Conservation (phyloP, 306 rosid genomes). For the Adenanthera pavonina region DNA sequence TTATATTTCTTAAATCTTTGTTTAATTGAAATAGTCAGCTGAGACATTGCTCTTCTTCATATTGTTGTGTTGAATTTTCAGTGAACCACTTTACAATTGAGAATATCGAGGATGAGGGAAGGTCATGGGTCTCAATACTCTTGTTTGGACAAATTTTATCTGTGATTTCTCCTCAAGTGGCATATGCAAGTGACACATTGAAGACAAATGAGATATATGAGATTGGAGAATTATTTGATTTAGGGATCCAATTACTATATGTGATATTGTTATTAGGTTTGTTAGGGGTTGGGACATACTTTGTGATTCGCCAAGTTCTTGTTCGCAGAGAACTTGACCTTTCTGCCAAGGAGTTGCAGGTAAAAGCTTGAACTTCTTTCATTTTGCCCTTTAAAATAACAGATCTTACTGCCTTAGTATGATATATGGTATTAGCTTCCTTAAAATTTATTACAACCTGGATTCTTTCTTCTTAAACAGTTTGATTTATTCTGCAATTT, state of each 20-base stretch:
- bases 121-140: slow-evolving; percentile 58
- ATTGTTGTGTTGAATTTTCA: slow-evolving; percentile 44
- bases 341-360: slow-evolving; percentile 98
- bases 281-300: slow-evolving; percentile 87
- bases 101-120: slow-evolving; percentile 51
- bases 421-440: slow-evolving; percentile 6
- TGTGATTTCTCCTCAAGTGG: slow-evolving; percentile 62
- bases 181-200: slow-evolving; percentile 58
- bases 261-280: slow-evolving; percentile 71
- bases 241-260: slow-evolving; percentile 88
- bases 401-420: slow-evolving; percentile 21
- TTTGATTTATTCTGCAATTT: slow-evolving; percentile 12
- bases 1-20: slow-evolving; percentile 23
- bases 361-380: slow-evolving; percentile 42
- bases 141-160: slow-evolving; percentile 65
- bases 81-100: slow-evolving; percentile 43
- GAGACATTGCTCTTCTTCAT: slow-evolving; percentile 22
- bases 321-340: slow-evolving; percentile 98
- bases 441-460: slow-evolving; percentile 30
- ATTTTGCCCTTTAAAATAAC: slow-evolving; percentile 8
- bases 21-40: slow-evolving; percentile 10
- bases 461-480: slow-evolving; percentile 4
- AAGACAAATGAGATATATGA: slow-evolving; percentile 69
- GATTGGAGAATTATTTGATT: slow-evolving; percentile 82
- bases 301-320: slow-evolving; percentile 91